phyloP scores from a whole-genome alignment of 1,284 basidiomycete species.

The Ustilago curta region DNA sequence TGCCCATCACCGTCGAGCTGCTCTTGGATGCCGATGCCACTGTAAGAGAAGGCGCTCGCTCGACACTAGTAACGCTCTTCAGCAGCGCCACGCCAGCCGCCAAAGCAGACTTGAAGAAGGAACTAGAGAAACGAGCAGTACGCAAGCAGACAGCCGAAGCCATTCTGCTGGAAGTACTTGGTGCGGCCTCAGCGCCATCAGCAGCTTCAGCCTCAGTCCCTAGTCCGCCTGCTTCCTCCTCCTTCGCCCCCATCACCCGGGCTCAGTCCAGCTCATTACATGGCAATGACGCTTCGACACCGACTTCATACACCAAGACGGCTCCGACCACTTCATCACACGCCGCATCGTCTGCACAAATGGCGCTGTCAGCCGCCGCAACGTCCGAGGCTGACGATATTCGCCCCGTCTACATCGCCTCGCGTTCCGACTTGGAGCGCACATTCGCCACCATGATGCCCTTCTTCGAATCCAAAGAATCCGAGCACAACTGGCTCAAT shows the following conservation, averaged over 20 bases:
- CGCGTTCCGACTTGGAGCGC: conserved; percentile 82
- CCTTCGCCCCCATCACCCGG: conserved; percentile 19
- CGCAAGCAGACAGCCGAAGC: conserved; percentile 79
- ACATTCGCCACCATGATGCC: conserved; percentile 84
- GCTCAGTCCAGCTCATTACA: conserved; percentile 4
- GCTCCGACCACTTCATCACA: conserved; percentile 2
- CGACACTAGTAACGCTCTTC: conserved; percentile 85
- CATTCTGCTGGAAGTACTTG: conserved; percentile 71
- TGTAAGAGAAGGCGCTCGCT: conserved; percentile 86
- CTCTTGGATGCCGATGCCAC: conserved; percentile 90
- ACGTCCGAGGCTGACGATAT: conserved; percentile 52
- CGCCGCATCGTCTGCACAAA: background rate
- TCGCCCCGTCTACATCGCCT: conserved; percentile 78
- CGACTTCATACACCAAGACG: conserved; percentile 11
- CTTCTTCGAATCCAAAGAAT: conserved; percentile 92
- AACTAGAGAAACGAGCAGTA: conserved; percentile 73
- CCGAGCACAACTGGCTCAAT: conserved; percentile 92
- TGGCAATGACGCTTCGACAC: conserved; percentile 4
- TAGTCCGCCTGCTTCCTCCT: conserved; percentile 16
- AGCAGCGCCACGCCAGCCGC: conserved; percentile 84
- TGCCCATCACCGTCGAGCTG: conserved; percentile 81
- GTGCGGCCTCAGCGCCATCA: conserved; percentile 17
- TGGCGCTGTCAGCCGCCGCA: conserved; percentile 23
- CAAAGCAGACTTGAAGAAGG: conserved; percentile 90
- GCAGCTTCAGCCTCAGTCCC: conserved; percentile 5